Evolutionary conservation across 2,329 filamentous ascomycete species (phyloP).

Genomic region (Pestalotiopsis fici): DNA sequence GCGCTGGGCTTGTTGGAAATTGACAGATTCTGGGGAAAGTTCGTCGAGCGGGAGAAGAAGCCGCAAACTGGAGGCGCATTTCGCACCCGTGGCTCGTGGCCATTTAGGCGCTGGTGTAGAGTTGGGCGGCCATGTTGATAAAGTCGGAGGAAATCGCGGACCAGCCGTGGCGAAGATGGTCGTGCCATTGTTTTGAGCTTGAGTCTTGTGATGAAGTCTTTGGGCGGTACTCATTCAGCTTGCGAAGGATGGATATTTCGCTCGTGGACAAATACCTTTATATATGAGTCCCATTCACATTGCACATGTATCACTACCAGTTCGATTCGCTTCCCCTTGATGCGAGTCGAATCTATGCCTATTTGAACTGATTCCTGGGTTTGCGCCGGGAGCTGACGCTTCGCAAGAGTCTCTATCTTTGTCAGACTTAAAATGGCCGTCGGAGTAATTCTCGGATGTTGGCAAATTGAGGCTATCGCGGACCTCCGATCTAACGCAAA

Average conservation of each 20-base stretch:
- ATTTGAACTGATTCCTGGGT: background rate
- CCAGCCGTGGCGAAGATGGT: background rate
- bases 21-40: background rate
- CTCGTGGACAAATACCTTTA: background rate
- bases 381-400: background rate
- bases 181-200: background rate
- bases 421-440: background rate
- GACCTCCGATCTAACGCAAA: background rate
- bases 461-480: background rate
- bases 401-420: background rate
- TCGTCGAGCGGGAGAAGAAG: background rate
- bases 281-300: background rate
- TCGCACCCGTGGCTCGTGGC: background rate
- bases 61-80: background rate
- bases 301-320: background rate
- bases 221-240: background rate
- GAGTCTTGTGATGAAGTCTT: background rate
- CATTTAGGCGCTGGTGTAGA: background rate
- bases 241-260: background rate
- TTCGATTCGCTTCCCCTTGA: background rate
- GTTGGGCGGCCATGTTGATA: background rate
- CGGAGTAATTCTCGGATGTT: background rate
- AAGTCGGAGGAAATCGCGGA: background rate
- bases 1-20: slow-evolving; percentile 5
- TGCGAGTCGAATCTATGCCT: background rate